Evolutionary conservation across 1,284 basidiomycete genomes (phyloP), one percentile per base, ranked within the genome.

Genomic region (Mycosarcoma maydis): DNA sequence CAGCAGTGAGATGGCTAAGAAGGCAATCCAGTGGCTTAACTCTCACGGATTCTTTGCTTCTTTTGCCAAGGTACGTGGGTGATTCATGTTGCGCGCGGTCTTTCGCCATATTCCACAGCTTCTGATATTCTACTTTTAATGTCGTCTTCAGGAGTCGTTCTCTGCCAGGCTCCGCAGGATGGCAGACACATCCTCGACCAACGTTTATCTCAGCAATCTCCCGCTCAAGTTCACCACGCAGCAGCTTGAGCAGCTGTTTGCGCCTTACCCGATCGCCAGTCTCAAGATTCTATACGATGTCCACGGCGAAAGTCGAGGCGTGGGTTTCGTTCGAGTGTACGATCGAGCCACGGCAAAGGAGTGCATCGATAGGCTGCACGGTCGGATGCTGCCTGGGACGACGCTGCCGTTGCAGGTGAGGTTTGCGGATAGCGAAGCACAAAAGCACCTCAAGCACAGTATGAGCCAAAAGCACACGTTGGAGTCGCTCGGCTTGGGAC

Each of bases 361-460:
- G n/a, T 75, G 73, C 52, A 77, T 76, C 46, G 66, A 77, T 8
- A 33, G 66, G 5, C 60, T 78, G 14, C 62, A 76, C 32, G 73
- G 73, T 11, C 59, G 59, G 6, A 47, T 74, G 10, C 47, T 76
- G 16, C 62, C 67, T 2, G 67, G 68, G 2, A 68, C 62, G 14
- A 66, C 64, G 11, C 43, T 68, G 36, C 70, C 73, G 14, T 43
- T 78, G 14, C 74, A 75, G 30, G 75, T 70, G 13, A 45, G 77
- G 16, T 78, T 78, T 36, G 77, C 77, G 14, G 77, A 78, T 40
- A 76, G 73, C 51, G 77, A 78, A 33, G 73, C 60, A 22, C 77
- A 78, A 48, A 76, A 73, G 45, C 58, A 60, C 8, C 62, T 75
- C 50, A 74, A 74, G 39, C 52, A 67, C n/a, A 52, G 50, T n/a